Base-by-base conservation (phyloP, 306 rosid genomes). In the Fagus crenata region DNA sequence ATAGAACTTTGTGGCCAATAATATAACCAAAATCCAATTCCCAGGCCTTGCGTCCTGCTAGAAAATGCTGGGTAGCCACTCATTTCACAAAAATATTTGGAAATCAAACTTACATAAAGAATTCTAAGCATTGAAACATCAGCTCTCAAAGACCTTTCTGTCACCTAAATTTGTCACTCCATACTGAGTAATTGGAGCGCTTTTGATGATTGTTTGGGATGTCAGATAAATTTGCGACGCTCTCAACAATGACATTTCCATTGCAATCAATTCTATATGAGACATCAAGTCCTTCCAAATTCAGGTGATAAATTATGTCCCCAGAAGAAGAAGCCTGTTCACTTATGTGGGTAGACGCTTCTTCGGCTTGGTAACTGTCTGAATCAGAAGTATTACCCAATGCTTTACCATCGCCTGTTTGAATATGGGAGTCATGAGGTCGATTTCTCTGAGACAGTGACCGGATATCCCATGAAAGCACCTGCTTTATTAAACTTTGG, bases 401-500 rank as follows among this genome's bases (percentile, higher is more conserved):
- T 13, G 17, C 31, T 72, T 82, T 70, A 18, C 73, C 84, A 15
- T 74, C 81, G 68, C 81, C 87, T 15, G 81, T 84, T 54, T 67
- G 69, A 36, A 67, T 11, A 74, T 60, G 65, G 71, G 80, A 81
- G 56, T 78, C 82, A 28, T 81, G 96, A 82, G 93, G 96, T 36
- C 84, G 86, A 56, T 75, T 95, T 43, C 93, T 85, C 81, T 95
- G 99, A 78, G 93, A 82, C 81, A 87, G 31, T 37, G 98, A 90
- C 46, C 97, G 91, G 54, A 95, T 90, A 86, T 95, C 99, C 97
- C 97, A 92, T 8, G 99, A 89, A 80, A 95, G 97, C 77, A 95
- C 97, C 83, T 95, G 93, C 83, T 69, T 84, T 80, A 95, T 80
- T 80, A 92, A 80, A 82, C 78, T 79, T 84, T 84, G 92, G 82